phyloP scores from a whole-genome alignment of 371 early-diverging fungal species.

The Massospora cicadina region DNA sequence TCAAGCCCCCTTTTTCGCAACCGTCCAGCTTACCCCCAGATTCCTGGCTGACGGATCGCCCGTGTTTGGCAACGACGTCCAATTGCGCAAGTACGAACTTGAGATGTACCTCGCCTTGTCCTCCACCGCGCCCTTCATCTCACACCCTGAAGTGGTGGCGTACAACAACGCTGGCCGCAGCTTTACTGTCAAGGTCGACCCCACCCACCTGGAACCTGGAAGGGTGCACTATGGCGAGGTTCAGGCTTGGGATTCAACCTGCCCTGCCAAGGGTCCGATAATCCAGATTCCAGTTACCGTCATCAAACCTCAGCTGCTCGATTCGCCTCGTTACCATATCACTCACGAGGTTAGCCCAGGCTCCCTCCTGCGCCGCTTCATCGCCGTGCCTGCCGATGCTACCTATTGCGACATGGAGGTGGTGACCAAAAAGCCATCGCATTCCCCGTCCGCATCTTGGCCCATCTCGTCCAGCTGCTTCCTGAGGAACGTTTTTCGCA shows the following conservation, averaged over 20 bases:
- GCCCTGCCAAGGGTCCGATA: constrained; percentile 54
- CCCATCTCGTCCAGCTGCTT: constrained; percentile 49
- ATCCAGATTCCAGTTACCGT: constrained; percentile 82
- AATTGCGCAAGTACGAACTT: constrained; percentile 44
- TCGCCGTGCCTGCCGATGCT: constrained; percentile 65
- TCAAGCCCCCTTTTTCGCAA: constrained; percentile 31
- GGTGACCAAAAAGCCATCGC: constrained; percentile 16
- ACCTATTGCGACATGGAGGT: constrained; percentile 33
- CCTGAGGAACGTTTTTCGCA: constrained; percentile 48
- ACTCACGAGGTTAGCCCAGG: constrained; percentile 53
- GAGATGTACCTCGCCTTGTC: constrained; percentile 65
- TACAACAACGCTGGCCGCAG: constrained; percentile 37
- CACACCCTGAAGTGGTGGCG: constrained; percentile 56
- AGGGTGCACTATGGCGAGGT: constrained; percentile 62
- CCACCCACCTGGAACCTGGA: constrained; percentile 52
- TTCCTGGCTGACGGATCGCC: constrained; percentile 53
- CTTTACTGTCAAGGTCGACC: constrained; percentile 65
- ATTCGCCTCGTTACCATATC: constrained; percentile 28
- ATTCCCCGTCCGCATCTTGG: constrained; percentile 37
- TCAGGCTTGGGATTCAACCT: constrained; percentile 54
- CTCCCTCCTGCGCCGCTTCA: constrained; percentile 53
- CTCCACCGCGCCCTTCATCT: constrained; percentile 55
- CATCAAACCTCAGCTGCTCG: constrained; percentile 47
- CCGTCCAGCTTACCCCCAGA: constrained; percentile 41
- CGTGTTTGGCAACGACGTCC: constrained; percentile 29